Percentiles rank a stretch among this genome's conserved stretches.
phyloP scores from a whole-genome alignment of 225 moss, liverwort and hornwort species.

The Pseudisothecium myosuroides region DNA sequence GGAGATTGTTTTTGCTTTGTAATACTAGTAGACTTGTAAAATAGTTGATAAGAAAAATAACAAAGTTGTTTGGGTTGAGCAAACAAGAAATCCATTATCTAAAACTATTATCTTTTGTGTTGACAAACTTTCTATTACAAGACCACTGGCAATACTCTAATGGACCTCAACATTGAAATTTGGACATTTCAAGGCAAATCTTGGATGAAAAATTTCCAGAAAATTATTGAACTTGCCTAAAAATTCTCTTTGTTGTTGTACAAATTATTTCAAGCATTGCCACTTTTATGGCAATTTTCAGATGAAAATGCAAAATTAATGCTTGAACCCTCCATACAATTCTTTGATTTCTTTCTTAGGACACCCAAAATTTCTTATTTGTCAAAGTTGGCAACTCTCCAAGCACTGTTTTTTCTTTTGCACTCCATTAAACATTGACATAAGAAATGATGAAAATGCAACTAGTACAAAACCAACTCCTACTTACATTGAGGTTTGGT shows the following conservation, averaged over 20 bases:
- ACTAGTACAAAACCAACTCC: no score
- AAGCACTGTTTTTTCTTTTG: no score
- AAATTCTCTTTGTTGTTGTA: neutral
- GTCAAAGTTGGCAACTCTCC: no score
- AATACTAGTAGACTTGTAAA: neutral
- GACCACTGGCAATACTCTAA: rapidly evolving
- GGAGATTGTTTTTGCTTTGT: neutral
- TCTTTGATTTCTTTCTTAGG: rapidly evolving
- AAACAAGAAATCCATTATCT: neutral
- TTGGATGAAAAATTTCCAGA: neutral
- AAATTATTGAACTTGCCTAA: neutral
- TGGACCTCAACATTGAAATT: neutral
- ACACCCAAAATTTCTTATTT: no score
- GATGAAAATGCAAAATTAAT: neutral
- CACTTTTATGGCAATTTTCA: no score
- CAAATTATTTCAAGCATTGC: neutral
- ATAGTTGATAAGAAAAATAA: no score
- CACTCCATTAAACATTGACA: no score
- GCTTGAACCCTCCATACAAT: neutral
- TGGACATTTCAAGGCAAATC: neutral
- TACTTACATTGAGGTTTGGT: no score
- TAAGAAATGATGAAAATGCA: neutral
- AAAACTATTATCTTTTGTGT: neutral
- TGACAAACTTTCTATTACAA: neutral
- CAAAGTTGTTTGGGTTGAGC: neutral